Evolutionary conservation across 2,329 filamentous ascomycete species (phyloP).

Genomic region (Corniculantispora saksenae): DNA sequence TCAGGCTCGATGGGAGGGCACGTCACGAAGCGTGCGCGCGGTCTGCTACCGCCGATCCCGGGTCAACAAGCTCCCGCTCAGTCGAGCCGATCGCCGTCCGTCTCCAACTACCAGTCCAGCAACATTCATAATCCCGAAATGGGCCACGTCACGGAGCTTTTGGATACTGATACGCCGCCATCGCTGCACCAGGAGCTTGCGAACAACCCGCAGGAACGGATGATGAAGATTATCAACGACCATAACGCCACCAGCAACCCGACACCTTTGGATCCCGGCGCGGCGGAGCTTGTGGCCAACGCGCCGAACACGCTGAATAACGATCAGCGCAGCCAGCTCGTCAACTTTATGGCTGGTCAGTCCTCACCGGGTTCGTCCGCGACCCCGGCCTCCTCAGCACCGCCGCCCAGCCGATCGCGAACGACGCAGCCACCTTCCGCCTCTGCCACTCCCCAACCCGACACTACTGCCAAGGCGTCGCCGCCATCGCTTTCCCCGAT

Average conservation of each 20-base stretch:
- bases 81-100: conserved; percentile 31
- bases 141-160: conserved; percentile 62
- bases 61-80: conserved; percentile 33
- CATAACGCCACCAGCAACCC: conserved; percentile 57
- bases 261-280: conserved; percentile 55
- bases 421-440: conserved; percentile 26
- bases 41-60: conserved; percentile 57
- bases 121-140: conserved; percentile 44
- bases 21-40: conserved; percentile 51
- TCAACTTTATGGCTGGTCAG: conserved; percentile 59
- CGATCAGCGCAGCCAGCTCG: conserved; percentile 59
- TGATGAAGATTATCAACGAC: conserved; percentile 67
- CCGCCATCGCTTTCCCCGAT: conserved; percentile 50
- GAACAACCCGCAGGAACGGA: conserved; percentile 59
- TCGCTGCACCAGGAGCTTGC: conserved; percentile 58
- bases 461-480: conserved; percentile 28
- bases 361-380: conserved; percentile 28
- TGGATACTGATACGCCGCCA: conserved; percentile 54
- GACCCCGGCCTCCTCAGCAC: conserved; percentile 23
- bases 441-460: conserved; percentile 22
- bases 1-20: conserved; percentile 41
- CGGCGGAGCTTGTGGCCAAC: conserved; percentile 51
- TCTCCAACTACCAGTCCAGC: conserved; percentile 32
- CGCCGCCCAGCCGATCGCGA: conserved; percentile 11
- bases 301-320: conserved; percentile 55